Percentiles rank a stretch among this genome's conserved stretches.
phyloP scores from a whole-genome alignment of 257 asterid genomes.

The Jaltomata sinuosa region DNA sequence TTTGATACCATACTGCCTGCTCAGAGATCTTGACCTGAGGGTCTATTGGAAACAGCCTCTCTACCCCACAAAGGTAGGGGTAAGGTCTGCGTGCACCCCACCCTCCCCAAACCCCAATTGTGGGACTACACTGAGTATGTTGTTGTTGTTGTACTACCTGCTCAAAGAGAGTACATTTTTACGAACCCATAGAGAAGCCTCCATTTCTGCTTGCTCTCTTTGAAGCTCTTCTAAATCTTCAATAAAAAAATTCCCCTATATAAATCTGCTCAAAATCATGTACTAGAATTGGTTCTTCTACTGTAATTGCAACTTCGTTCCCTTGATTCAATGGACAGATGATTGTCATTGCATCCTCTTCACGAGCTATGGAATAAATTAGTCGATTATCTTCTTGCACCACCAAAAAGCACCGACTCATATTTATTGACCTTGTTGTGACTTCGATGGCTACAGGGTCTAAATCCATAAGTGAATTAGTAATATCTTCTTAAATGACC shows the following conservation, averaged over 20 bases:
- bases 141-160: too few relatives aligned
- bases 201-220: background rate
- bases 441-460: background rate
- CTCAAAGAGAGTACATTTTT: background rate
- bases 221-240: background rate
- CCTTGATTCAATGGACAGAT: background rate
- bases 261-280: background rate
- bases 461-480: background rate
- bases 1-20: background rate
- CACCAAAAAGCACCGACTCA: background rate
- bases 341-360: background rate
- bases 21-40: too few relatives aligned
- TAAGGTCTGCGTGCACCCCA: too few relatives aligned
- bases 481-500: background rate
- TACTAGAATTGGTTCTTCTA: background rate
- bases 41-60: too few relatives aligned
- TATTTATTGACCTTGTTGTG: background rate
- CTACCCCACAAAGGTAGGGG: too few relatives aligned
- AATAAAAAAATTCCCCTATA: background rate
- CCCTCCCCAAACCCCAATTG: too few relatives aligned
- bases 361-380: background rate
- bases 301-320: background rate
- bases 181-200: background rate
- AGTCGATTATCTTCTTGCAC: background rate
- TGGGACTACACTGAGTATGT: too few relatives aligned